Evolutionary conservation across 495 filamentous ascomycete species (phyloP), one percentile per base, ranked within the genome.

Genomic region (Penicillium herquei): DNA sequence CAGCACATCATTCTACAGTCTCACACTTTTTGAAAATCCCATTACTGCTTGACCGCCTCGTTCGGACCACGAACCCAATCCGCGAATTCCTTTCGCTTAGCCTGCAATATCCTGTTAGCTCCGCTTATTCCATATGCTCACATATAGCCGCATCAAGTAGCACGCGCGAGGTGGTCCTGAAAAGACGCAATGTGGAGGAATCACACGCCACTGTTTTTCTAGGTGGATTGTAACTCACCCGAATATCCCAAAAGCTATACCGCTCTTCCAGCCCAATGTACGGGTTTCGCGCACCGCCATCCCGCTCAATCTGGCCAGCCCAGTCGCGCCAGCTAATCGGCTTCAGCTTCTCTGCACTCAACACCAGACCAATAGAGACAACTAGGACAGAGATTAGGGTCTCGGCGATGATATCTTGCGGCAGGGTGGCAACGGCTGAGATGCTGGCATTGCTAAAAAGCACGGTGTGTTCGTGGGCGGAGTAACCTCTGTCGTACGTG

Each of bases 251-350:
- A 62, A 92, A 92, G 3, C 85, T 84, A 50, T 78, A 77, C 65
- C 80, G 78, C 78, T 75, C 86, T 78, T 81, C 82, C 55, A 85
- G 61, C 21, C 69, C 65, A 32, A 69, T 61, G 57, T 77, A 85
- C 43, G 82, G 81, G 51, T 79, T 78, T 49, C 70, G 58, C 12
- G 72, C 74, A 44, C 73, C 78, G 4, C 79, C 79, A 37, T 92
- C 86, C 52, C 79, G 80, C 74, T 95, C 90, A 56, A 91, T 85
- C 71, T 89, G 82, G 45, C 89, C 88, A 26, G 89, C 89, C 90
- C 90, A 95, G 55, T 87, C 85, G 18, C 84, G 82, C 88, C 88
- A 92, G 69, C 84, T 85, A 55, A 93, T 87, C 1, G 89, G 89
- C 69, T 88, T 83, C 62, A 91, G 67, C 44, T 86, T 81, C 32